Evolutionary conservation across 306 rosid species (phyloP), one percentile per base, ranked within the genome.

Genomic region (Begonia peltatifolia): DNA sequence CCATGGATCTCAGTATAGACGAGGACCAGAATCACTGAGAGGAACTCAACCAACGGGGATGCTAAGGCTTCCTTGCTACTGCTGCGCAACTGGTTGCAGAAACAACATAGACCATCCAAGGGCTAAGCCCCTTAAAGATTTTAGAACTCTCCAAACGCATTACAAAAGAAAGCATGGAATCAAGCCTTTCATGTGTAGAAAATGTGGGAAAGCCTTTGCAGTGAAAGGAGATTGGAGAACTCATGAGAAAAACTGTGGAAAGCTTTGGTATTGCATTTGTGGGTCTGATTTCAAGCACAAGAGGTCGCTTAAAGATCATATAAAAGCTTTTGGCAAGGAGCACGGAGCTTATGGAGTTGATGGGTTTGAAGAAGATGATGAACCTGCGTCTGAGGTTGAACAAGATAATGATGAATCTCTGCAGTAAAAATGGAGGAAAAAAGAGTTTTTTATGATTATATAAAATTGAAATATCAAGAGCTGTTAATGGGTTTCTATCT

Each of bases 201-300:
- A 89, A 66, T 89, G 97, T 9, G 87, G 97, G 13, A 89, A 89
- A 71, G 95, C 97, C 0, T 89, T 89, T 43, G 97, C 97, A 0
- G 97, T 89, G 46, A 81, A 88, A 9, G 97, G 97, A 0, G 97
- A 89, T 54, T 89, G 97, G 97, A 71, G 97, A 47, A 89, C 97
- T 4, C 97, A 89, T 59, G 97, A 89, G 58, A 89, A 89, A 80
- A 89, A 89, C 44, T 89, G 97, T 57, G 97, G 97, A 15, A 89
- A 82, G 80, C 85, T 89, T 35, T 89, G 97, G 97, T 89, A 80
- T 48, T 89, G 97, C 58, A 80, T 82, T 16, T 89, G 97, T 63
- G 97, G 97, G 35, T 84, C 97, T 50, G 95, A 89, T 63, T 89
- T 89, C 63, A 89, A 89, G 78, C 97, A 89, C 71, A 89, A 89